Evolutionary conservation across 768 basidiomycete genomes (phyloP).

Genomic region (Glaciozyma martinii): DNA sequence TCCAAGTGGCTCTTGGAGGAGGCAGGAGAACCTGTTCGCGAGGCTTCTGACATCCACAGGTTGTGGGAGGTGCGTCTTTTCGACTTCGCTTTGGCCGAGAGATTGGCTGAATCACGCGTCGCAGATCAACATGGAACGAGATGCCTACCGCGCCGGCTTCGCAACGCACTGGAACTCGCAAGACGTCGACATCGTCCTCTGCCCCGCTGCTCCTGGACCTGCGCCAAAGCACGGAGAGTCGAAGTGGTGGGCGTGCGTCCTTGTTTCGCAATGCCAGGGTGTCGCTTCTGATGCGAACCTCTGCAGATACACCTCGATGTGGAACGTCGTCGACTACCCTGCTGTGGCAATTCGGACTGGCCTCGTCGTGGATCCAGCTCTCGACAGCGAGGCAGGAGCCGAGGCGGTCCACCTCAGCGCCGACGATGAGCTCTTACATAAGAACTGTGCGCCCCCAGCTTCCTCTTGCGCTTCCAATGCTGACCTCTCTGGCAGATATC

Average conservation of each 20-base stretch:
- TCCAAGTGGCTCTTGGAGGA: not conserved
- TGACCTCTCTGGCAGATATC: not conserved
- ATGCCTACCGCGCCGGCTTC: not conserved
- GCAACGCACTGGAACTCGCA: not conserved
- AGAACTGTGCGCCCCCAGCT: not conserved
- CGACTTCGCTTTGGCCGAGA: not conserved
- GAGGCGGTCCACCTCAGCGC: not conserved
- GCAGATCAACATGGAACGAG: not conserved
- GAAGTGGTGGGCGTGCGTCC: not conserved
- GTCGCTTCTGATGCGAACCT: not conserved
- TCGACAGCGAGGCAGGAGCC: not conserved
- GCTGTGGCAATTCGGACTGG: not conserved
- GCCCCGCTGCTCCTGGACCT: not conserved
- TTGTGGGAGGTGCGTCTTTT: not conserved
- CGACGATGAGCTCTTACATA: not conserved
- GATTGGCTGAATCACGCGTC: not conserved
- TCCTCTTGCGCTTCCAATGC: not conserved
- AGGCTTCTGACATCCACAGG: not conserved
- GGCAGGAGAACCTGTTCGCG: not conserved
- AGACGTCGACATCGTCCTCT: slow-evolving; percentile 10
- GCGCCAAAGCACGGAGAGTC: slow-evolving; percentile 7
- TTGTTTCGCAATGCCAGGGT: not conserved
- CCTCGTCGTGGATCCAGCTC: not conserved
- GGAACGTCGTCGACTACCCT: not conserved
- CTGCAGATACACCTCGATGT: not conserved